Percentiles rank a stretch among this genome's conserved stretches.
These are phyloP conservation scores for Cladosporium sp. DNA, from an alignment of 2,329 filamentous ascomycete genomes.

Conservation along the genomic window DNA sequence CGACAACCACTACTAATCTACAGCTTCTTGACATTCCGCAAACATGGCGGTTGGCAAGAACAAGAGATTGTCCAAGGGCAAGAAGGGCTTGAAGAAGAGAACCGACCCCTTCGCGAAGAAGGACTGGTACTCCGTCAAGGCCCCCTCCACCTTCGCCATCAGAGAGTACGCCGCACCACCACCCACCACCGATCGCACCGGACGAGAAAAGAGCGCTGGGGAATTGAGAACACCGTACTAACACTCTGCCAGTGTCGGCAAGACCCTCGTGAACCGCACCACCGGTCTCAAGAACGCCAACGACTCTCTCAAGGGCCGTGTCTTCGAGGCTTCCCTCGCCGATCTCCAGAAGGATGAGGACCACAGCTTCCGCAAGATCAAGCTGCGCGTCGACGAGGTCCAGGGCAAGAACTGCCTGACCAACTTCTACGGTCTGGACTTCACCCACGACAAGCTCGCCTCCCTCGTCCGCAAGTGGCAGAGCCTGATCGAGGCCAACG, in stretches of 20 bases:
- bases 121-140: slow-evolving; percentile 99
- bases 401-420: slow-evolving; percentile 99
- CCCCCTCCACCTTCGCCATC: slow-evolving; percentile 89
- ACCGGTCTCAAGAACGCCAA: slow-evolving; percentile 99
- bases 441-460: slow-evolving; percentile 99
- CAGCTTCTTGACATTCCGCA: slow-evolving; percentile 20
- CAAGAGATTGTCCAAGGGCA: slow-evolving; percentile 99
- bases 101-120: slow-evolving; percentile 96
- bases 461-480: slow-evolving; percentile 99
- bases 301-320: slow-evolving; percentile 96
- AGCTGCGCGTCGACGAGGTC: slow-evolving; percentile 96
- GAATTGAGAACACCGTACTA: slow-evolving; percentile 20
- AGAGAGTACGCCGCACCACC: slow-evolving; percentile 70
- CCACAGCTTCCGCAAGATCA: slow-evolving; percentile 99
- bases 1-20: slow-evolving; percentile 12
- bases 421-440: slow-evolving; percentile 99
- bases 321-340: slow-evolving; percentile 97
- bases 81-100: slow-evolving; percentile 99
- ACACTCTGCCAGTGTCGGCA: slow-evolving; percentile 73
- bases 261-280: slow-evolving; percentile 98
- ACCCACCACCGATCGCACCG: slow-evolving; percentile 12
- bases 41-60: slow-evolving; percentile 84
- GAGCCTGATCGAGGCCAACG: slow-evolving; percentile 97
- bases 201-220: slow-evolving; percentile 7
- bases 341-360: slow-evolving; percentile 99